These are phyloP conservation scores for Tothia fuscella DNA, from an alignment of 2,329 filamentous ascomycete genomes.

Conservation along the genomic window DNA sequence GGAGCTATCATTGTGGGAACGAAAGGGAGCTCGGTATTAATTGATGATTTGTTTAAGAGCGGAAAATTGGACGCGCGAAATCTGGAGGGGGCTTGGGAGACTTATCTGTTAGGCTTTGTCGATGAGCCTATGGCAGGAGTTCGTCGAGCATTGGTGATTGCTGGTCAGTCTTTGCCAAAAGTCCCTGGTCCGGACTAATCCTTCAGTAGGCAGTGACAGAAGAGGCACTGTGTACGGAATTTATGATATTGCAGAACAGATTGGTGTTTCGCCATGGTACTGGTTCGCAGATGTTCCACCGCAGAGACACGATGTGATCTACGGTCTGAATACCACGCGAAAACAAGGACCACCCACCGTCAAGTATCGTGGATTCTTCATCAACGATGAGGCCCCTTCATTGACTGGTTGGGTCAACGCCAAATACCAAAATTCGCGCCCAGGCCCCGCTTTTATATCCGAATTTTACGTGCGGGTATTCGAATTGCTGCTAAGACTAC, in stretches of 20 bases:
- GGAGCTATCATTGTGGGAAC: slow-evolving; percentile 56
- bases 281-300: slow-evolving; percentile 54
- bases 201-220: slow-evolving; percentile 42
- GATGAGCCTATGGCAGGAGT: slow-evolving; percentile 45
- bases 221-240: slow-evolving; percentile 58
- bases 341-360: slow-evolving; percentile 48
- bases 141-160: slow-evolving; percentile 51
- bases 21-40: slow-evolving; percentile 49
- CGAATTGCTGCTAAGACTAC: slow-evolving; percentile 56
- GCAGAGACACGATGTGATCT: slow-evolving; percentile 41
- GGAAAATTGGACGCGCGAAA: slow-evolving; percentile 46
- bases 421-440: slow-evolving; percentile 30
- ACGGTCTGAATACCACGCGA: slow-evolving; percentile 30
- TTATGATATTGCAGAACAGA: slow-evolving; percentile 61
- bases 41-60: slow-evolving; percentile 44
- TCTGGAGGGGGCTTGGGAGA: slow-evolving; percentile 56
- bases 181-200: neutral
- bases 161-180: slow-evolving; percentile 27
- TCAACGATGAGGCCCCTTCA: slow-evolving; percentile 59
- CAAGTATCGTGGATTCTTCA: slow-evolving; percentile 57
- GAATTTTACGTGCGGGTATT: slow-evolving; percentile 59
- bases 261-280: slow-evolving; percentile 60
- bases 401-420: slow-evolving; percentile 53
- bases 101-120: slow-evolving; percentile 50
- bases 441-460: slow-evolving; percentile 36